Base-by-base conservation (phyloP, 148 eudicot genomes). In the Bassia scoparia region DNA sequence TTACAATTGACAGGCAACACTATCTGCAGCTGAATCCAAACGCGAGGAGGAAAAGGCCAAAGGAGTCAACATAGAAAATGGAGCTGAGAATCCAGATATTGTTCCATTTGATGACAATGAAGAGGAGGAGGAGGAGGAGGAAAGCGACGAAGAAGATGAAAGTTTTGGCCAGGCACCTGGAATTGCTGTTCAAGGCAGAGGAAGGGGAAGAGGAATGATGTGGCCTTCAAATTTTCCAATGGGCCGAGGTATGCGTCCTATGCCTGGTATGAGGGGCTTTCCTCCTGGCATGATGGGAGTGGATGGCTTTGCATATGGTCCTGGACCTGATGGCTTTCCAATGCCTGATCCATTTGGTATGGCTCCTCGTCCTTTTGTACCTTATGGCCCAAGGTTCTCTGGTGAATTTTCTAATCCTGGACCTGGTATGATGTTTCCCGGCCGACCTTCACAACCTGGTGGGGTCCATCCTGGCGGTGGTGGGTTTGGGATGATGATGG, bases 121-220 rank as follows among this genome's bases (percentile, higher is more conserved):
- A 85, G 98, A 93, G 68, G 97, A 91, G 85, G 97, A 93, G 61
- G 98, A 93, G 67, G 97, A 93, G 61, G 96, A 93, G 48, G 94
- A 89, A 78, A 85, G 89, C n/a, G 97, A 90, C 18, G 98, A 93
- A 43, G 98, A 93, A 74, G 98, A 93, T 8, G 95, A 92, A 66
- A 77, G 81, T 71, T 80, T 71, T 71, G 85, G 78, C 43, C 87
- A 80, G 37, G 82, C 61, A 61, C 82, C 86, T 54, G 84, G 82
- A 33, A 77, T 82, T 65, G 74, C 71, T 61, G 76, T 79, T 68
- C 88, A 79, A 80, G 98, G 98, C 38, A 81, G 97, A 74, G 98
- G 98, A 69, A 83, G 95, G 74, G 98, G 97, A 24, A 82, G 97
- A 80, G 98, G 93, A 68, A 84, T 86, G 88, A 80, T 89, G 89